Percentiles rank a stretch among this genome's conserved stretches.
These are phyloP conservation scores for Neofusicoccum laricinum DNA, from an alignment of 2,329 filamentous ascomycete genomes.

Conservation along the genomic window DNA sequence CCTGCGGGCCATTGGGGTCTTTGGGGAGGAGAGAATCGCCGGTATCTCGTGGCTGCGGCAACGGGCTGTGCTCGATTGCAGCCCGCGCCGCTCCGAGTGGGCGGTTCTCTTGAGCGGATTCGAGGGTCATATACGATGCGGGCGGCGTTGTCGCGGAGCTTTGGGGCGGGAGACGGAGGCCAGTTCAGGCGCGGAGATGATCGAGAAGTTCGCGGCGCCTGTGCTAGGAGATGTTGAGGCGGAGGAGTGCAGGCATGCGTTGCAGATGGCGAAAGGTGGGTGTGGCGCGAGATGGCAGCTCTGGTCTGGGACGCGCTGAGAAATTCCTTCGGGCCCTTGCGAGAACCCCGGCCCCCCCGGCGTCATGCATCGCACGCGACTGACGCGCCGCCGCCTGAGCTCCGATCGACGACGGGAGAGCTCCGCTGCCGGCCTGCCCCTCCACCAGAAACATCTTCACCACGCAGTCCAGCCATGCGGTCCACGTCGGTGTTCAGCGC, in stretches of 20 bases:
- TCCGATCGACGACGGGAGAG: neutral
- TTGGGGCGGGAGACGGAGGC: neutral
- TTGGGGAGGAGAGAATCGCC: conserved; percentile 54
- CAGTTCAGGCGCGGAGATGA: neutral
- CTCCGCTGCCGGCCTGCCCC: neutral
- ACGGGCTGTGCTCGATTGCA: conserved; percentile 27
- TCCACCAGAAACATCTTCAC: neutral
- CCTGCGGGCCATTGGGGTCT: conserved; percentile 35
- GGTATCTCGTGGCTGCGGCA: conserved; percentile 58
- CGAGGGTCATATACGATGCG: conserved; percentile 32
- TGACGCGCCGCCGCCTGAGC: neutral
- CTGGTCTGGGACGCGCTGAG: neutral
- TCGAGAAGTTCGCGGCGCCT: neutral
- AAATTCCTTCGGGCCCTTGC: conserved; percentile 3
- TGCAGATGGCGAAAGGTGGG: neutral
- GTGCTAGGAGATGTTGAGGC: neutral
- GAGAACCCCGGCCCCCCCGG: neutral
- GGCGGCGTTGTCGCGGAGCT: neutral
- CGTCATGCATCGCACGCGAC: neutral
- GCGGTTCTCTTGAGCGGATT: conserved; percentile 31
- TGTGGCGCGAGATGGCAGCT: neutral
- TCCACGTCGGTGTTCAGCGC: neutral
- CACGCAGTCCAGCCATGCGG: conserved; percentile 1
- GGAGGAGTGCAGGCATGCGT: neutral
- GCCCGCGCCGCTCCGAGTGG: conserved; percentile 27